phyloP scores from a whole-genome alignment of 768 basidiomycete genomes.

The Thelephora aurantiotincta region DNA sequence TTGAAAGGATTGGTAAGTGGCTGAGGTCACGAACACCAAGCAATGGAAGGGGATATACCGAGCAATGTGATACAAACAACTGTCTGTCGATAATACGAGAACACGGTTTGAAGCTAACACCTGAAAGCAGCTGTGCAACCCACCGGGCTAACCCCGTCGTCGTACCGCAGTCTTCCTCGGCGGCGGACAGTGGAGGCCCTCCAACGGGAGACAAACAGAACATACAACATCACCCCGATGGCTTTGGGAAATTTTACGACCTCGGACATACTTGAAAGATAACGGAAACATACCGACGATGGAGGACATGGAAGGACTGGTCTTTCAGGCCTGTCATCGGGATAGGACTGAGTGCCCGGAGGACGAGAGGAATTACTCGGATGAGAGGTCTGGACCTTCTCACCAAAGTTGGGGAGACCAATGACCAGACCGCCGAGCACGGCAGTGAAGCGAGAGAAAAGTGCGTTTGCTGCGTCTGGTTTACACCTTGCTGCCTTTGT shows the following conservation, averaged over 20 bases:
- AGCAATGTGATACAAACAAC: slow-evolving; percentile 73
- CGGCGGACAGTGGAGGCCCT: slow-evolving; percentile 84
- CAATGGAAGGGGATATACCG: slow-evolving; percentile 27
- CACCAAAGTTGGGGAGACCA: slow-evolving; percentile 94
- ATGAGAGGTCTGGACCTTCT: slow-evolving; percentile 43
- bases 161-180: slow-evolving; percentile 89
- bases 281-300: slow-evolving; percentile 54
- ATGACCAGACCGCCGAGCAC: slow-evolving; percentile 94
- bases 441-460: slow-evolving; percentile 95
- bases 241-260: slow-evolving; percentile 33
- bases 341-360: slow-evolving; percentile 1
- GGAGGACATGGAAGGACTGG: slow-evolving; percentile 94
- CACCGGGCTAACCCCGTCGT: slow-evolving; percentile 90
- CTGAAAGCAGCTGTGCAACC: slow-evolving; percentile 21
- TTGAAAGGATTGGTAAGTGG: slow-evolving; percentile 6
- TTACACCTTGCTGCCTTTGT: no score
- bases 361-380: background rate
- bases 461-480: slow-evolving; percentile 38
- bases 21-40: background rate
- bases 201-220: slow-evolving; percentile 92
- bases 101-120: slow-evolving; percentile 1
- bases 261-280: background rate
- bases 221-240: slow-evolving; percentile 95
- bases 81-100: slow-evolving; percentile 33
- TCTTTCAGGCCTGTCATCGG: slow-evolving; percentile 65